phyloP scores from a whole-genome alignment of 148 eudicot genomes.

The Polygonum aviculare region DNA sequence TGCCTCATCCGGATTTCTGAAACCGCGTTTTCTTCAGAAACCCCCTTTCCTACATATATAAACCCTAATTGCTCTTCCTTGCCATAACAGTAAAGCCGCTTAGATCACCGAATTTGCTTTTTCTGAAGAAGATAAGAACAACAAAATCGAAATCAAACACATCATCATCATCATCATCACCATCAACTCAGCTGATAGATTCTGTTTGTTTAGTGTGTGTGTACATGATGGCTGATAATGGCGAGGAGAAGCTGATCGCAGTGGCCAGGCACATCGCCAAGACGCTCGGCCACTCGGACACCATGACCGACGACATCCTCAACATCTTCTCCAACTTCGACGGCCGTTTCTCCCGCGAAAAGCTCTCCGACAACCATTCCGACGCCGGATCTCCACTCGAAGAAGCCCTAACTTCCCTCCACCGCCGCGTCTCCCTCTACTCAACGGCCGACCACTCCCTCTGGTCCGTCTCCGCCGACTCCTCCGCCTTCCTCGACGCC shows the following conservation, averaged over 20 bases:
- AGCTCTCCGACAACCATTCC: conserved; percentile 34
- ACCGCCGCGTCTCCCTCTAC: conserved; percentile 47
- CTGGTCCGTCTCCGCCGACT: conserved; percentile 53
- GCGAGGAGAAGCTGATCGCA: conserved; percentile 92
- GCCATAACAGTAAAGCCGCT: neutral
- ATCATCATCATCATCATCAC: neutral
- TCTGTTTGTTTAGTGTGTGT: neutral
- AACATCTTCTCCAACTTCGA: conserved; percentile 91
- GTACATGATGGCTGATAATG: conserved; percentile 46
- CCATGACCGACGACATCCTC: conserved; percentile 83
- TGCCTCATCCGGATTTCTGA: neutral
- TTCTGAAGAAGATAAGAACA: neutral
- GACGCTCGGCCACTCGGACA: conserved; percentile 78
- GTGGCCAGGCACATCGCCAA: conserved; percentile 89
- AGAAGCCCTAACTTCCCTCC: conserved; percentile 31
- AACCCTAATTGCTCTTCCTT: conserved; percentile 1
- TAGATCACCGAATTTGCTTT: neutral
- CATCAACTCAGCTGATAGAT: neutral
- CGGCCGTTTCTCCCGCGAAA: conserved; percentile 65
- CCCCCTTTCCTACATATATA: neutral
- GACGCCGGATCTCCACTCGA: conserved; percentile 24
- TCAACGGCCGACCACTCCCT: conserved; percentile 46
- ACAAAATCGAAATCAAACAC: neutral
- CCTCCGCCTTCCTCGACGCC: conserved; percentile 48
- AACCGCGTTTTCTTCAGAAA: neutral